A percentile compares a stretch with the other conserved stretches of the same genome.
Evolutionary conservation across 495 filamentous ascomycete genomes (phyloP).

Genomic region (Tuber magnatum): DNA sequence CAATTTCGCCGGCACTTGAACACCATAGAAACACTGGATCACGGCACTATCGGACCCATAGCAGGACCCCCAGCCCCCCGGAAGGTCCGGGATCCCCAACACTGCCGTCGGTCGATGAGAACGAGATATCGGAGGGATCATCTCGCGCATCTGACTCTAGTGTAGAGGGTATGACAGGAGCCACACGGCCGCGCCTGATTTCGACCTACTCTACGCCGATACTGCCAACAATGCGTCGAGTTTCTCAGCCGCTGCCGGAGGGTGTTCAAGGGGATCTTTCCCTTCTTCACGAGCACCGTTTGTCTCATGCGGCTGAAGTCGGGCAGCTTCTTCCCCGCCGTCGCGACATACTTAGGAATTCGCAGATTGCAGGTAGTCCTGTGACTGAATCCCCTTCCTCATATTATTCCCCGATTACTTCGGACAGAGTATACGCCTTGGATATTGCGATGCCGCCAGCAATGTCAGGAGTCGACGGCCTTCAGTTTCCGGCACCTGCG

Average conservation of each 20-base stretch:
- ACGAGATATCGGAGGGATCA: conserved; percentile 33
- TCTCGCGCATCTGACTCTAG: conserved; percentile 38
- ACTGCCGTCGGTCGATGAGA: conserved; percentile 35
- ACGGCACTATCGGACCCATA: conserved; percentile 13
- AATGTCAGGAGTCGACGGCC: conserved; percentile 8
- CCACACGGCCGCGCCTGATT: conserved; percentile 21
- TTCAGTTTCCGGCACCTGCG: conserved; percentile 25
- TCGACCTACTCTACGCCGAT: conserved; percentile 31
- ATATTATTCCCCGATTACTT: conserved; percentile 14
- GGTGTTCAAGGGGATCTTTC: conserved; percentile 35
- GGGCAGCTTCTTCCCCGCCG: conserved; percentile 38
- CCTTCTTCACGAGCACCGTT: conserved; percentile 36
- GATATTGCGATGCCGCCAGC: conserved; percentile 30
- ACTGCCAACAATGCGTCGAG: conserved; percentile 25
- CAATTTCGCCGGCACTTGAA: conserved; percentile 14
- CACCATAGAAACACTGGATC: conserved; percentile 14
- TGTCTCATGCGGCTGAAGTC: conserved; percentile 41
- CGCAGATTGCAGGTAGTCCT: not conserved
- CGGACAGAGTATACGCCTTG: conserved; percentile 30
- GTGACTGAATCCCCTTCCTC: conserved; percentile 8
- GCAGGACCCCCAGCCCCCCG: conserved; percentile 37
- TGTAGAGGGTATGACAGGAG: conserved; percentile 14
- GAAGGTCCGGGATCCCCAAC: conserved; percentile 33
- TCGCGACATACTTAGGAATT: conserved; percentile 16
- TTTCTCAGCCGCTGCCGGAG: conserved; percentile 18